These are phyloP conservation scores for Aechmea fasciata DNA, from an alignment of 176 grass and related monocot genomes.

Conservation along the genomic window DNA sequence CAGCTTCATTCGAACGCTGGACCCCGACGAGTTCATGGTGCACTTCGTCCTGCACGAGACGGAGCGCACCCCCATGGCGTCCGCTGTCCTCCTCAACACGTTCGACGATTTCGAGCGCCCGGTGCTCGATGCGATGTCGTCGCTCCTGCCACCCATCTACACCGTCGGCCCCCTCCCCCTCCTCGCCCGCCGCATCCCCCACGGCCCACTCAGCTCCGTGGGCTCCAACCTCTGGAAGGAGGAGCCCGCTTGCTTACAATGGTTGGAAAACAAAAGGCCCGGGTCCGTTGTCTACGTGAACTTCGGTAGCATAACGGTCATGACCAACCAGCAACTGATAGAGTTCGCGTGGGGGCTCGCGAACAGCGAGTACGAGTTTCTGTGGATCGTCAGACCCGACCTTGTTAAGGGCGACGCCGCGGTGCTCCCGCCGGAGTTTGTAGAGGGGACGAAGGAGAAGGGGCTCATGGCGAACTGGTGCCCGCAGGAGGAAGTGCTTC, in stretches of 20 bases:
- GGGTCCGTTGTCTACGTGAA: slow-evolving; percentile 7
- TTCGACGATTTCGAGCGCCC: slow-evolving; percentile 6
- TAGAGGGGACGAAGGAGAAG: neutral
- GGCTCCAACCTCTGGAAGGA: slow-evolving; percentile 13
- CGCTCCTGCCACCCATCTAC: slow-evolving; percentile 8
- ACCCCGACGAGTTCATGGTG: neutral
- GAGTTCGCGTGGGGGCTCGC: slow-evolving; percentile 14
- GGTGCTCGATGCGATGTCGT: neutral
- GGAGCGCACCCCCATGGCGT: neutral
- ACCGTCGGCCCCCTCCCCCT: neutral
- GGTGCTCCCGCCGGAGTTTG: slow-evolving; percentile 3
- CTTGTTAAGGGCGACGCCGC: neutral
- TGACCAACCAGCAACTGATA: slow-evolving; percentile 3
- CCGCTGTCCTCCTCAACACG: slow-evolving; percentile 8
- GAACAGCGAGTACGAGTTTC: neutral
- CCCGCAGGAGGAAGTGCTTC: slow-evolving; percentile 4
- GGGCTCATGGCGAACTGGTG: slow-evolving; percentile 4
- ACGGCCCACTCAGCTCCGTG: neutral
- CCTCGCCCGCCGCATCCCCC: neutral
- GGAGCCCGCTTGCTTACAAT: neutral
- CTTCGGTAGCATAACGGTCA: slow-evolving; percentile 10
- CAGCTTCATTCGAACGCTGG: slow-evolving; percentile 1
- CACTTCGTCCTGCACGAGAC: neutral
- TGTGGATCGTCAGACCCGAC: slow-evolving; percentile 13
- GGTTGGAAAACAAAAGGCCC: neutral